Evolutionary conservation across 345 rosid species (phyloP).

Genomic region (Arabidopsis suecica): DNA sequence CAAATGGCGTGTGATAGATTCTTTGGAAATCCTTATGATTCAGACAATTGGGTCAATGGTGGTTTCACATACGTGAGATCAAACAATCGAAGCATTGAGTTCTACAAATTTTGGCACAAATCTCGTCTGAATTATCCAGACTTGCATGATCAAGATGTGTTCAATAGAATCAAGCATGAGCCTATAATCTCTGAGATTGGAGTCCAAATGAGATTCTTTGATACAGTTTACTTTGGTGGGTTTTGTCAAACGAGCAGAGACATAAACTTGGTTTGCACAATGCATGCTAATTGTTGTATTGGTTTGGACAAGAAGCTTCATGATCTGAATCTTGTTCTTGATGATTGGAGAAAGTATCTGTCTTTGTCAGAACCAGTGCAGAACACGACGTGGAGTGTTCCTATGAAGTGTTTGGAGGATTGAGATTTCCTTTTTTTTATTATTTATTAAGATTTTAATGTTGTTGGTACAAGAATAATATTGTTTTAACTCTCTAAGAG

Average conservation of each 20-base stretch:
- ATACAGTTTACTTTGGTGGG: conserved; percentile 75
- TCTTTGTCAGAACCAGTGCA: conserved; percentile 38
- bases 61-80: conserved; percentile 74
- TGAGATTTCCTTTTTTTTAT: background rate
- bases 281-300: conserved; percentile 89
- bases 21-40: conserved; percentile 48
- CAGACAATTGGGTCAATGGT: conserved; percentile 62
- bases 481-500: background rate
- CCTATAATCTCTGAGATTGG: conserved; percentile 46
- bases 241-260: conserved; percentile 71
- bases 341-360: conserved; percentile 65
- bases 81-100: conserved; percentile 55
- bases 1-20: conserved; percentile 84
- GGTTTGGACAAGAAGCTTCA: conserved; percentile 65
- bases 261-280: conserved; percentile 64
- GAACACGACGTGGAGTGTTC: conserved; percentile 64
- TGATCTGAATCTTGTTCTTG: conserved; percentile 62
- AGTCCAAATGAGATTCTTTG: conserved; percentile 62
- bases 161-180: conserved; percentile 62
- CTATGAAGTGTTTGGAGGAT: conserved; percentile 55
- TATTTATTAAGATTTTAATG: background rate
- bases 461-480: background rate
- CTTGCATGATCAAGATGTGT: conserved; percentile 80
- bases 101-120: conserved; percentile 71
- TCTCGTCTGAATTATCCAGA: conserved; percentile 58